Conservation (phyloP, 1,284 basidiomycete genomes). For the Leccinum fuscescens region DNA sequence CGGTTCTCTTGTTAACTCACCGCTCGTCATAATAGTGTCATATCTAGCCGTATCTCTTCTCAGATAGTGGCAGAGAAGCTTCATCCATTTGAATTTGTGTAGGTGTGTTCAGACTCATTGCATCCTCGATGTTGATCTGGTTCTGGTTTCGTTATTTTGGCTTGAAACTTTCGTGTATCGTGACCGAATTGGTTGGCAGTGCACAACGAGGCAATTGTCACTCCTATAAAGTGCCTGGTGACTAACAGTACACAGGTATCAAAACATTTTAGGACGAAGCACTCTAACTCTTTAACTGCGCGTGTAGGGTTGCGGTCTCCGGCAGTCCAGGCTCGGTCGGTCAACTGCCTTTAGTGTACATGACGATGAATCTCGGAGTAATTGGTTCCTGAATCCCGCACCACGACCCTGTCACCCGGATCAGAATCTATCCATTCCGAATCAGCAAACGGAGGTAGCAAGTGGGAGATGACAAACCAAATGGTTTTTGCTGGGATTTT, state of each 20-base stretch:
- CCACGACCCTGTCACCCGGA: conserved; percentile 30
- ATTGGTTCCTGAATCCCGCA: conserved; percentile 34
- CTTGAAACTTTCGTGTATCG: conserved; percentile 15
- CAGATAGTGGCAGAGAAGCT: conserved; percentile 26
- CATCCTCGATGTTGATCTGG: conserved; percentile 22
- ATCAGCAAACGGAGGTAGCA: conserved; percentile 31
- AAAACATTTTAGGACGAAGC: conserved; percentile 10
- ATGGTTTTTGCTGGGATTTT: conserved; percentile 23
- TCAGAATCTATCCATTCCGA: conserved; percentile 28
- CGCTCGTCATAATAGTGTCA: conserved; percentile 8
- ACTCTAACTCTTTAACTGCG: conserved; percentile 26
- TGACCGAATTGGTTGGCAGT: conserved; percentile 24
- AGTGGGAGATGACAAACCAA: conserved; percentile 30
- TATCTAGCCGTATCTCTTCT: conserved; percentile 15
- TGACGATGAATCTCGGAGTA: conserved; percentile 35
- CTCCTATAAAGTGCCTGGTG: conserved; percentile 17
- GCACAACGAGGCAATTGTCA: conserved; percentile 26
- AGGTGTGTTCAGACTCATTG: conserved; percentile 25
- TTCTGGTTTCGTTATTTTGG: conserved; percentile 6
- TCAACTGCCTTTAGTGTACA: conserved; percentile 34
- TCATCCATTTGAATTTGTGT: conserved; percentile 29
- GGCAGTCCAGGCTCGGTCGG: conserved; percentile 18
- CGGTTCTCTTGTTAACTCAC: not conserved
- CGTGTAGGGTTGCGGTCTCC: conserved; percentile 16
- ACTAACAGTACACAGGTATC: conserved; percentile 24